Evolutionary conservation across 208 protist species (phyloP), one percentile per base, ranked within the genome.

Genomic region (Trypanosoma cruzi): DNA sequence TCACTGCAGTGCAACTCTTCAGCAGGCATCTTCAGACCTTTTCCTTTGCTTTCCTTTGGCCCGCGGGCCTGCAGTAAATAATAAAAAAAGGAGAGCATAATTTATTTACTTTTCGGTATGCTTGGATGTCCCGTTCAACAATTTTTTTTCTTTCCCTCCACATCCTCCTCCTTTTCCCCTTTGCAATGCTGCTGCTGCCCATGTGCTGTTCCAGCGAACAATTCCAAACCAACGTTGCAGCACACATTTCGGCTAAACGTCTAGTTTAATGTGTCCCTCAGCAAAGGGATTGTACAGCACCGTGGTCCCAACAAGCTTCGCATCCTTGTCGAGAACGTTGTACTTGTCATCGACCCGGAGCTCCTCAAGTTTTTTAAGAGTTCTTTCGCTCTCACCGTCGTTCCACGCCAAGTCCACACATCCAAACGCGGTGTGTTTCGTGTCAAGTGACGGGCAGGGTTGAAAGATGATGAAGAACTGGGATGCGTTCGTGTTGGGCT

Each of bases 391-490:
- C 49, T 84, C 40, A 60, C 66, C 50, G 22, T 80, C 68, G 63
- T 42, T 57, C 66, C 68, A 49, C 31, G 71, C 68, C 55, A 95
- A 68, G 36, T 88, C 84, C 8, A 99, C 84, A 49, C 88, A 66
- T 7, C 97, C 98, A 81, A 99, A 99, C 26, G 98, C 94, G 8
- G 97, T 99, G 72, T 99, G 97, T 64, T 97, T 85, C 29, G 80
- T 68, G 53, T 97, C 95, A 18, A 97, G 90, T 11, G 65, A 46
- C 18, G 80, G 75, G 62, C 84, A 87, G 24, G 85, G 71, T 24
- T 68, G 64, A 31, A 75, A 84, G 31, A 82, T 83, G 60, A 98
- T 88, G 71, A 96, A 96, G 64, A 96, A 97, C 77, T 97, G 91
- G 4, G 92, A 97, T 29, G 83, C 88, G 65, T 98, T 98, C 29